Percentiles rank a stretch among this genome's conserved stretches.
Conservation (phyloP, 257 asterid genomes). For the Leonotis leonurus region DNA sequence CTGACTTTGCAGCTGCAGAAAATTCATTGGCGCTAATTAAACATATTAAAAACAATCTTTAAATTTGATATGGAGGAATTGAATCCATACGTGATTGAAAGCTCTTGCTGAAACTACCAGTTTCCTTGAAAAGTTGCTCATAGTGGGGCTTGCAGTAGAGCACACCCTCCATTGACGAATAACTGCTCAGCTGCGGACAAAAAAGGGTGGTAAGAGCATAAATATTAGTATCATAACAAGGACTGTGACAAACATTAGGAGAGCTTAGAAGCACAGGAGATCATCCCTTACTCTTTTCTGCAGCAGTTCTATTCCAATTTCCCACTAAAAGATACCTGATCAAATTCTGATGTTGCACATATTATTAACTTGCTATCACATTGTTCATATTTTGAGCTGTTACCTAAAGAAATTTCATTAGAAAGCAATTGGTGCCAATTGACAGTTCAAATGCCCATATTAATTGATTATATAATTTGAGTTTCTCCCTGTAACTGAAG, state of each 20-base stretch:
- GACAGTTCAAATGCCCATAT: background rate
- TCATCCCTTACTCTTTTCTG: background rate
- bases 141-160: conserved; percentile 90
- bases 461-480: background rate
- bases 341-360: too few relatives aligned
- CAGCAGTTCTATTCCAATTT: background rate
- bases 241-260: background rate
- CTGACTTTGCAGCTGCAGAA: conserved; percentile 83
- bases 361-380: background rate
- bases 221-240: background rate
- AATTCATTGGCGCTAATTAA: conserved; percentile 21
- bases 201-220: background rate
- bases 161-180: conserved; percentile 95
- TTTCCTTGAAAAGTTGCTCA: conserved; percentile 92
- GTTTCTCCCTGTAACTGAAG: background rate
- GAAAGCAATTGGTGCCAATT: conserved; percentile 5
- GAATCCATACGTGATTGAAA: conserved; percentile 70
- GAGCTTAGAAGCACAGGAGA: background rate
- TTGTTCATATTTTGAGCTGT: background rate
- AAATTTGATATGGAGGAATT: background rate
- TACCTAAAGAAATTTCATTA: background rate
- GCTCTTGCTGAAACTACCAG: conserved; percentile 80
- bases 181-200: conserved; percentile 64
- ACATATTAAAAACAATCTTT: conserved; percentile 5
- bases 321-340: background rate